Evolutionary conservation across 2,329 filamentous ascomycete genomes (phyloP).

Genomic region (Penicillium sumatraense): DNA sequence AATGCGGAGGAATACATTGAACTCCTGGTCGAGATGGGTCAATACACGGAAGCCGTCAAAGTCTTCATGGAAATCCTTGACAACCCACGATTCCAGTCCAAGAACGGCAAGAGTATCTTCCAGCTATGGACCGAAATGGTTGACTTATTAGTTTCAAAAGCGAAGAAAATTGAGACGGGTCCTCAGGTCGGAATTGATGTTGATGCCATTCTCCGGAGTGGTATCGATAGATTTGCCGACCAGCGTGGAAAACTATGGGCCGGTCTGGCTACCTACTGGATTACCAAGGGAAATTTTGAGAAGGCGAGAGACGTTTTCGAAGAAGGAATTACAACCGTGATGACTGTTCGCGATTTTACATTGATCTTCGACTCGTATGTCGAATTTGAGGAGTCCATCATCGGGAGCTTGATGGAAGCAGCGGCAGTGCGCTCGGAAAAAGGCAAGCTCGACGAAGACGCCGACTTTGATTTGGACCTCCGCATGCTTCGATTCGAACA

Average conservation of each 20-base stretch:
- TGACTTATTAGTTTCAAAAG: slow-evolving; percentile 88
- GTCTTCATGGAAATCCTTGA: slow-evolving; percentile 92
- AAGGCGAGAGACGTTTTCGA: slow-evolving; percentile 91
- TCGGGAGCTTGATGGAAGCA: slow-evolving; percentile 86
- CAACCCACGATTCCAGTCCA: slow-evolving; percentile 87
- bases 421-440: slow-evolving; percentile 80
- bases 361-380: slow-evolving; percentile 95
- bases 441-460: slow-evolving; percentile 75
- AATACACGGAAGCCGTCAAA: slow-evolving; percentile 89
- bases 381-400: slow-evolving; percentile 96
- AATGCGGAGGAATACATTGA: slow-evolving; percentile 95
- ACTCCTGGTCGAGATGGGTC: slow-evolving; percentile 75
- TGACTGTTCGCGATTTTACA: slow-evolving; percentile 97
- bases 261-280: slow-evolving; percentile 95
- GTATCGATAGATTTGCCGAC: slow-evolving; percentile 87
- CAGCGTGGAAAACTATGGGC: slow-evolving; percentile 95
- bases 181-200: slow-evolving; percentile 85
- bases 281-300: slow-evolving; percentile 89
- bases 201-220: slow-evolving; percentile 89
- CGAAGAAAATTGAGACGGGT: slow-evolving; percentile 79
- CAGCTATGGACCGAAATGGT: slow-evolving; percentile 99
- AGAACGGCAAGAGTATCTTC: slow-evolving; percentile 91
- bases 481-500: slow-evolving; percentile 98
- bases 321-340: slow-evolving; percentile 94
- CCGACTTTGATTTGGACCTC: slow-evolving; percentile 93